Percentiles rank a stretch among this genome's conserved stretches.
These are phyloP conservation scores for Blastocladiella emersonii DNA, from an alignment of 371 early-diverging fungal species.

Conservation along the genomic window DNA sequence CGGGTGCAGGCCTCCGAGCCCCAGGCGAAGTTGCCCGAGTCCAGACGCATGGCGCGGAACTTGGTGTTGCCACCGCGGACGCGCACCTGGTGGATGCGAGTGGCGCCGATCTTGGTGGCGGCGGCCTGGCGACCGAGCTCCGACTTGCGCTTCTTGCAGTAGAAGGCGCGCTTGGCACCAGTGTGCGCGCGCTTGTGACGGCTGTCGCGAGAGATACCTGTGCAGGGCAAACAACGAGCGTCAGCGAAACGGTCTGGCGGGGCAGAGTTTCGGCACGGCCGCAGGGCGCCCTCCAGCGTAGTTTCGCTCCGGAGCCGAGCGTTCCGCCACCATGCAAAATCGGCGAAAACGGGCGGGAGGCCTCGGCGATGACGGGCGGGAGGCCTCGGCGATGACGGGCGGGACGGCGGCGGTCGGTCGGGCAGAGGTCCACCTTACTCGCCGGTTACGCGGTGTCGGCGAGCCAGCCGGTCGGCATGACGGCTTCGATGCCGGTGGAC, in stretches of 20 bases:
- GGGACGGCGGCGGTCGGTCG: too few species aligned
- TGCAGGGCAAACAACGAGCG: not conserved
- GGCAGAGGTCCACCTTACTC: too few species aligned
- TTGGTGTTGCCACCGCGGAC: conserved; percentile 99
- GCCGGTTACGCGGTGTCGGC: too few species aligned
- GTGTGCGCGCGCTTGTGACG: conserved; percentile 97
- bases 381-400: too few species aligned
- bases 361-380: too few species aligned
- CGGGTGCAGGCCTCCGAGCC: conserved; percentile 86
- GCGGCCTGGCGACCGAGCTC: conserved; percentile 97
- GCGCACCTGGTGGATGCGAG: conserved; percentile 88
- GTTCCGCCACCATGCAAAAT: too few species aligned
- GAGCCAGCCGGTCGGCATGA: too few species aligned
- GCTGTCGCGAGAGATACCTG: conserved; percentile 92
- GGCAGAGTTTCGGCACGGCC: too few species aligned
- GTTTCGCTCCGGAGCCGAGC: too few species aligned
- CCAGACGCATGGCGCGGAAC: conserved; percentile 96
- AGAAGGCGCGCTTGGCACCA: conserved; percentile 96
- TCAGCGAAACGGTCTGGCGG: not conserved
- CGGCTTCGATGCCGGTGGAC: too few species aligned
- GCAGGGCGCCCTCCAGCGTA: too few species aligned
- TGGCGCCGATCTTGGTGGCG: conserved; percentile 93
- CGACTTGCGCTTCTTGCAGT: conserved; percentile 99
- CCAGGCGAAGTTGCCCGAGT: conserved; percentile 96
- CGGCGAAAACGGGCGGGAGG: too few species aligned